A percentile compares a stretch with the other conserved stretches of the same genome.
Conservation (phyloP, 495 filamentous ascomycete genomes). For the Lophiotrema nucula region DNA sequence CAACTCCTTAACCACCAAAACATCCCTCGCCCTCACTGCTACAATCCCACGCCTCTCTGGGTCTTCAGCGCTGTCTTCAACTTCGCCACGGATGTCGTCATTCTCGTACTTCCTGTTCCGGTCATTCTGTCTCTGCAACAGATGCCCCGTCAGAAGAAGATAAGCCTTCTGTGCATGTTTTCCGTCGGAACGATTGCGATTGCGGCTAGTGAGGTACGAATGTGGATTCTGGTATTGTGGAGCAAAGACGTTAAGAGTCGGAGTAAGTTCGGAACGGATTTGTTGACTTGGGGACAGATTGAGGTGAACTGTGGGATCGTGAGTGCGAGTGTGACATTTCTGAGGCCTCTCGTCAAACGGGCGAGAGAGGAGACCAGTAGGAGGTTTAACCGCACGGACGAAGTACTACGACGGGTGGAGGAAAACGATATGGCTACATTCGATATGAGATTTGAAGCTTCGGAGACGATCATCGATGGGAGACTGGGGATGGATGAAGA, state of each 20-base stretch:
- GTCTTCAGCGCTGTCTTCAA: conserved; percentile 11
- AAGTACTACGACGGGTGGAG: neutral
- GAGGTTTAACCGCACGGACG: neutral
- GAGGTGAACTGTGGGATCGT: conserved; percentile 18
- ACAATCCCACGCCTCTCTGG: conserved; percentile 10
- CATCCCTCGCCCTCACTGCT: neutral
- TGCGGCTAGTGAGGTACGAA: conserved; percentile 3
- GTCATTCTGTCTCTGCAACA: neutral
- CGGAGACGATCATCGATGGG: neutral
- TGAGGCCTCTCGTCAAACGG: conserved; percentile 2
- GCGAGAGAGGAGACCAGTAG: neutral
- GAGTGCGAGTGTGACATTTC: conserved; percentile 3
- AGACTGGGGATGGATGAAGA: neutral
- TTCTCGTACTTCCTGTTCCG: conserved; percentile 8
- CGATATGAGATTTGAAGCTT: neutral
- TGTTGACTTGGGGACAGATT: conserved; percentile 9
- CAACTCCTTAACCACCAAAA: neutral
- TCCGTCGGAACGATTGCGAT: conserved; percentile 7
- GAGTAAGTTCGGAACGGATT: conserved; percentile 3
- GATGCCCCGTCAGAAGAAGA: neutral
- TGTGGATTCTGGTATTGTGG: conserved; percentile 3
- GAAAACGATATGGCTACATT: neutral
- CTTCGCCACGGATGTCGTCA: conserved; percentile 9
- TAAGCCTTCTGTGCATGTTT: conserved; percentile 9
- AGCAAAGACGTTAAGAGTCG: neutral